phyloP scores from a whole-genome alignment of 495 filamentous ascomycete genomes.

The Tuber magnatum region DNA sequence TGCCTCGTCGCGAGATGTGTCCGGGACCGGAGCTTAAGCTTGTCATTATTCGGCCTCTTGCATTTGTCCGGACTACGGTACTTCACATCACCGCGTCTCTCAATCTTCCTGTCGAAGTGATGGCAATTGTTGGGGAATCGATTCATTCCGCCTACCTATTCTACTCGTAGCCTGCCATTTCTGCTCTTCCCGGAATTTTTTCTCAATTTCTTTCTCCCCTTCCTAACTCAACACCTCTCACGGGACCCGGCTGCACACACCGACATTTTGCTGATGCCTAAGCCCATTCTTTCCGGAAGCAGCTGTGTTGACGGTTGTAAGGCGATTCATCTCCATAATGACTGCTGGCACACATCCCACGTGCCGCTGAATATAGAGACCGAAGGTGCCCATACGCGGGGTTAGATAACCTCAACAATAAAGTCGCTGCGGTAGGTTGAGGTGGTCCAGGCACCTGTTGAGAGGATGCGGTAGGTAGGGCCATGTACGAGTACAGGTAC shows the following conservation, averaged over 20 bases:
- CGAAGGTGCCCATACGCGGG: neutral
- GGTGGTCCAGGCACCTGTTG: neutral
- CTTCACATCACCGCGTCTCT: neutral
- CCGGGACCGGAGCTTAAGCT: conserved; percentile 19
- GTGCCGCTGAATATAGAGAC: neutral
- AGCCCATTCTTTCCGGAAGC: neutral
- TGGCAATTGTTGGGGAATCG: neutral
- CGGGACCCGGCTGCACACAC: neutral
- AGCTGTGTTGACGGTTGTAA: neutral
- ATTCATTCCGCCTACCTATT: neutral
- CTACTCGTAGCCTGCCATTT: neutral
- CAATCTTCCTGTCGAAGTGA: neutral
- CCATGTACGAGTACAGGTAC: too few species aligned
- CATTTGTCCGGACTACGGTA: neutral
- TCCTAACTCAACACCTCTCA: neutral
- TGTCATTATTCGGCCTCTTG: neutral
- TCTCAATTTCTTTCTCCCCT: neutral
- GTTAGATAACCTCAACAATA: neutral
- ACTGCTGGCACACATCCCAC: neutral
- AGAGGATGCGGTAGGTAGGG: neutral
- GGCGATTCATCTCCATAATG: neutral
- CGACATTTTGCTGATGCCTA: neutral
- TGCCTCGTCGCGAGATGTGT: conserved; percentile 11
- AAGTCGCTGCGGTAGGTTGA: neutral
- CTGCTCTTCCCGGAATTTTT: neutral